These are phyloP conservation scores for Leptodermis oblonga DNA, from an alignment of 257 asterid genomes.

Conservation along the genomic window DNA sequence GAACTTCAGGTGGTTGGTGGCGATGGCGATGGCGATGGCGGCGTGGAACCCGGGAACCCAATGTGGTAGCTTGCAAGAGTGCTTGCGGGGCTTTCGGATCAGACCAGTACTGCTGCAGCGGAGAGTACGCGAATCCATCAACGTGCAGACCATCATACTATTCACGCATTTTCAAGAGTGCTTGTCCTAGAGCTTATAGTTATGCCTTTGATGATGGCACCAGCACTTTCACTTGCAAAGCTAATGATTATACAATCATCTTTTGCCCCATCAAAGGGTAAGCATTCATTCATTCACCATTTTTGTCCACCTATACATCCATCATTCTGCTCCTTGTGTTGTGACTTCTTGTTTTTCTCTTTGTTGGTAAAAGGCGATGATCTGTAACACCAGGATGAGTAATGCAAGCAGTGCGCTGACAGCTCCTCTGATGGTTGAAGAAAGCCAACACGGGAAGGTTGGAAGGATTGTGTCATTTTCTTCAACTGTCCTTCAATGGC, in stretches of 20 bases:
- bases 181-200: slow-evolving; percentile 77
- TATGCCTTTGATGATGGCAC: slow-evolving; percentile 77
- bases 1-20: slow-evolving; percentile 74
- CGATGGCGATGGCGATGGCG: slow-evolving; percentile 36
- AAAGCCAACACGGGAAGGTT: slow-evolving; percentile 25
- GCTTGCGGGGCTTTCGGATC: slow-evolving; percentile 77
- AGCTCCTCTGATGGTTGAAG: slow-evolving; percentile 34
- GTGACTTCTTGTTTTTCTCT: background rate
- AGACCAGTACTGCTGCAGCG: slow-evolving; percentile 80
- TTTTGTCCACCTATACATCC: background rate
- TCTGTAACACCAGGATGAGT: slow-evolving; percentile 37
- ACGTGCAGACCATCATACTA: slow-evolving; percentile 76
- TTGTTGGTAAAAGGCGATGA: slow-evolving; percentile 13
- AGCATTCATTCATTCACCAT: background rate
- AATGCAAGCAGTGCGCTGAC: slow-evolving; percentile 26
- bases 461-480: slow-evolving; percentile 31
- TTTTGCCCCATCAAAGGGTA: slow-evolving; percentile 51
- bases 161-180: slow-evolving; percentile 62
- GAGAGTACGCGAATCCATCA: slow-evolving; percentile 70
- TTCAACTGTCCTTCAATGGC: slow-evolving; percentile 19
- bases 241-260: slow-evolving; percentile 40
- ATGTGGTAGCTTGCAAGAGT: slow-evolving; percentile 79
- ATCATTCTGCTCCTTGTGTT: background rate
- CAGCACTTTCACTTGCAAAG: slow-evolving; percentile 89
- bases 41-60: slow-evolving; percentile 23